A percentile compares a stretch with the other conserved stretches of the same genome.
Conservation (phyloP, 2,329 filamentous ascomycete genomes). For the Fusarium sp. region DNA sequence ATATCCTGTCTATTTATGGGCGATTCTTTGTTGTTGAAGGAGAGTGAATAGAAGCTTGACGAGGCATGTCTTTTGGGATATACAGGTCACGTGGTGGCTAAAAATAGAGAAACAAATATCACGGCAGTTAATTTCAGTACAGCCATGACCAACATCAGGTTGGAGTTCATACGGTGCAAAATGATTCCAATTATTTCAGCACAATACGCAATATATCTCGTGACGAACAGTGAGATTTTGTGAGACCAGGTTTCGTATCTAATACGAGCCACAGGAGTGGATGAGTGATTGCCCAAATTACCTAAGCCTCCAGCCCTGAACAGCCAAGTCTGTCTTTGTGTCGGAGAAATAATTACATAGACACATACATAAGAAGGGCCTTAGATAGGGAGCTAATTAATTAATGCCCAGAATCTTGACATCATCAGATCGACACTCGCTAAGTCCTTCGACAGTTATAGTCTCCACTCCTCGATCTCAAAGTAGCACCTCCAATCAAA, state of each 20-base stretch:
- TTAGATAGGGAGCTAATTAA: not conserved
- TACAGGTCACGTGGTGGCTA: not conserved
- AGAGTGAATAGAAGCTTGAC: too few species aligned
- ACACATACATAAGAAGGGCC: too few species aligned
- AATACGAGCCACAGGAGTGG: too few species aligned
- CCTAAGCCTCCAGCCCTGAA: too few species aligned
- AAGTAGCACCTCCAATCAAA: conserved; percentile 14
- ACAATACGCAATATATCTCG: rapidly evolving
- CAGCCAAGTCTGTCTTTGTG: too few species aligned
- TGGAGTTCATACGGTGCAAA: rapidly evolving
- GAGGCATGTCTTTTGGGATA: not conserved
- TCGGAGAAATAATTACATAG: too few species aligned
- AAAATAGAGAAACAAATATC: not conserved
- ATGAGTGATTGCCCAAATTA: too few species aligned
- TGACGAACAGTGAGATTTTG: too few species aligned
- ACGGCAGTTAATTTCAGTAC: too few species aligned
- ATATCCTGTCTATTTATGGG: too few species aligned
- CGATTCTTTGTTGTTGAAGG: rapidly evolving
- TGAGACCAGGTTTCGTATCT: too few species aligned
- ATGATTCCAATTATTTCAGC: rapidly evolving
- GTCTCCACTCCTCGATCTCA: conserved; percentile 2
- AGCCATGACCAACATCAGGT: too few species aligned
- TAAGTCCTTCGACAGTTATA: not conserved
- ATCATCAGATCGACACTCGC: not conserved
- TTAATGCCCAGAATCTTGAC: not conserved